Evolutionary conservation across 176 grass and related monocot genomes (phyloP), one percentile per base, ranked within the genome.

Genomic region (Puya raimondii): DNA sequence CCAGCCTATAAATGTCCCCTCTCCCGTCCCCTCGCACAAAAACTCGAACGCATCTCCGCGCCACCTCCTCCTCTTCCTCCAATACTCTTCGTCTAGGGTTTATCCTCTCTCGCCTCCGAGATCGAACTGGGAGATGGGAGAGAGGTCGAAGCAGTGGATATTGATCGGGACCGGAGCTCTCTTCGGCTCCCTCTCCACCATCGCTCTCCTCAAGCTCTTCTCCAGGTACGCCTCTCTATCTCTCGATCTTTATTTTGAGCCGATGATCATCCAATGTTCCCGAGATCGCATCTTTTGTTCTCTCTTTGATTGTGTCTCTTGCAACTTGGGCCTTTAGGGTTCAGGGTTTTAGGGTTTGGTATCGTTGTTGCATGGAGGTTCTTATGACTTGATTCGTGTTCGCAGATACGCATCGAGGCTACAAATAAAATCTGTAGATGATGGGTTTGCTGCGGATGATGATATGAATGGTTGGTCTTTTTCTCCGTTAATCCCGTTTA

Each of bases 131-230:
- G 70, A 69, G 50, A 85, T 88, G 89, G 76, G 72, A 51, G 83
- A 84, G 42, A 83, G 29, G 61, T 84, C 87, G 53, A 86, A 70
- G 82, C 78, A 86, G 64, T 88, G 82, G 78, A 80, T 86, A 15
- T 74, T 80, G 29, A 78, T 86, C 54, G 84, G 72, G 11, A 68
- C 77, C 8, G 74, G 86, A 42, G 89, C 80, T 12, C 65, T 75
- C 17, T 57, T 88, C 25, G 87, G 89, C 11, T 91, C 82, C 49
- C 51, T 99, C 72, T 82, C 87, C 8, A 63, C 80, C 4, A 52
- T 84, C 2, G 71, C 84, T 48, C 3, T 90, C 48, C 71, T 85
- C 25, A 80, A 50, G 4, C 21, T 80, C 57, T 23, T 85, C 58
- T 81, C 89, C 10, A 87, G 86, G 94, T 92, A 64, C 33, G 47